phyloP scores from a whole-genome alignment of 495 filamentous ascomycete species.

The Penicillium goetzii region DNA sequence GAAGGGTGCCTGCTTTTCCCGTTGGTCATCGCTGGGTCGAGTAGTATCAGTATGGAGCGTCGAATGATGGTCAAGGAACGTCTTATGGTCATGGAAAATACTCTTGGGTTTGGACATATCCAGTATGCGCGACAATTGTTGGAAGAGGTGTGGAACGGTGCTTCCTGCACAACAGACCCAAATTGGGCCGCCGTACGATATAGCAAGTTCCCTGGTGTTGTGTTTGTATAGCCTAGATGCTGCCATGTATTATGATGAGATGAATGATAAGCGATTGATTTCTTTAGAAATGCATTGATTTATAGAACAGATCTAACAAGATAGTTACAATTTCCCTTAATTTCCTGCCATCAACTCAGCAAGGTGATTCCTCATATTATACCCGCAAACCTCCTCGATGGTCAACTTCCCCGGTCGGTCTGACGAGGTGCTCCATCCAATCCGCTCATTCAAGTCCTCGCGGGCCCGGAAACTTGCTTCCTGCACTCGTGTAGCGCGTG shows the following conservation, averaged over 20 bases:
- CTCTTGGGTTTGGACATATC: constrained; percentile 35
- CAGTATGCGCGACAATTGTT: constrained; percentile 29
- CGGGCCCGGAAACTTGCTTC: constrained; percentile 38
- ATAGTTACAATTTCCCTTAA: background rate
- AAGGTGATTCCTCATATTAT: constrained; percentile 33
- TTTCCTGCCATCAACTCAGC: constrained; percentile 17
- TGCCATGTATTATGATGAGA: constrained; percentile 1
- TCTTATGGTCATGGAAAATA: constrained; percentile 39
- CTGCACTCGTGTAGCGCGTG: constrained; percentile 44
- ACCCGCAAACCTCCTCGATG: constrained; percentile 38
- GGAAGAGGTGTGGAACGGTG: constrained; percentile 29
- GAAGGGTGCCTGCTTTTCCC: constrained; percentile 37
- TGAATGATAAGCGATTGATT: background rate
- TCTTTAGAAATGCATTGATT: background rate
- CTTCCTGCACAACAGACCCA: constrained; percentile 2
- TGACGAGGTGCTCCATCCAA: constrained; percentile 30
- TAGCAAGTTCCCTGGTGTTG: constrained; percentile 34
- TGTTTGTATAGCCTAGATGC: constrained; percentile 26
- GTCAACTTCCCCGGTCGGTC: constrained; percentile 35
- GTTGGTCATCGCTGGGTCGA: constrained; percentile 34
- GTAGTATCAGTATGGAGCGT: constrained; percentile 28
- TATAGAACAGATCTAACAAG: background rate
- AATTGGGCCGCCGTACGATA: constrained; percentile 38
- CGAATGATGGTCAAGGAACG: constrained; percentile 36
- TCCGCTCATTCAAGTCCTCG: constrained; percentile 36